Percentiles rank a stretch among this genome's conserved stretches.
phyloP scores from a whole-genome alignment of 164 flowering plant genomes.

The Macadamia tetraphylla region DNA sequence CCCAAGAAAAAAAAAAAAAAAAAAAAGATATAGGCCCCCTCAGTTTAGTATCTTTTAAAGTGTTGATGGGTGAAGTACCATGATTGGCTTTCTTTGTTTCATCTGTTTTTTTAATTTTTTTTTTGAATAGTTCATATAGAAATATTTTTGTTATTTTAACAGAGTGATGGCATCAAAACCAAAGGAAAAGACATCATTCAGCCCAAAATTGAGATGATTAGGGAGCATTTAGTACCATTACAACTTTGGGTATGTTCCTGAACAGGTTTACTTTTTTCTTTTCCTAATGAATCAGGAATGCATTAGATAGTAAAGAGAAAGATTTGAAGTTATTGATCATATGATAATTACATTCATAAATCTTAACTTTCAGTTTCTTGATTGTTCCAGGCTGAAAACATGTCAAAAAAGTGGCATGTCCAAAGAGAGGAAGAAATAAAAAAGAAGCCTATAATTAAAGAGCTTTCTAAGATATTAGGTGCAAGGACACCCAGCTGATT shows the following conservation, averaged over 20 bases:
- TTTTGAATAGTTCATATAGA: too few species aligned
- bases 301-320: too few species aligned
- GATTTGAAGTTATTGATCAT: too few species aligned
- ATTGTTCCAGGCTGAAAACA: constrained; percentile 47
- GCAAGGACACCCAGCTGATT: constrained; percentile 37
- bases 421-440: constrained; percentile 42
- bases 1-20: too few species aligned
- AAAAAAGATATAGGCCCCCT: too few species aligned
- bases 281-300: too few species aligned
- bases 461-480: constrained; percentile 59
- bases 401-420: constrained; percentile 56
- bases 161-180: constrained; percentile 55
- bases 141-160: constrained; percentile 3
- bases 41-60: too few species aligned
- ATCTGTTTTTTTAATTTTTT: too few species aligned
- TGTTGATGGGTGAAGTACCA: too few species aligned
- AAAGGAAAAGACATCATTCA: constrained; percentile 59
- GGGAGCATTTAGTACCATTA: constrained; percentile 52
- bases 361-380: background rate
- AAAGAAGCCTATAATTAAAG: constrained; percentile 57
- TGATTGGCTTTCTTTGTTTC: background rate
- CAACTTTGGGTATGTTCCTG: constrained; percentile 53
- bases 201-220: constrained; percentile 48
- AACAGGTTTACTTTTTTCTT: background rate
- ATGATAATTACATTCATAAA: too few species aligned